Conservation (phyloP, 768 basidiomycete species). For the Suillus alpinus region DNA sequence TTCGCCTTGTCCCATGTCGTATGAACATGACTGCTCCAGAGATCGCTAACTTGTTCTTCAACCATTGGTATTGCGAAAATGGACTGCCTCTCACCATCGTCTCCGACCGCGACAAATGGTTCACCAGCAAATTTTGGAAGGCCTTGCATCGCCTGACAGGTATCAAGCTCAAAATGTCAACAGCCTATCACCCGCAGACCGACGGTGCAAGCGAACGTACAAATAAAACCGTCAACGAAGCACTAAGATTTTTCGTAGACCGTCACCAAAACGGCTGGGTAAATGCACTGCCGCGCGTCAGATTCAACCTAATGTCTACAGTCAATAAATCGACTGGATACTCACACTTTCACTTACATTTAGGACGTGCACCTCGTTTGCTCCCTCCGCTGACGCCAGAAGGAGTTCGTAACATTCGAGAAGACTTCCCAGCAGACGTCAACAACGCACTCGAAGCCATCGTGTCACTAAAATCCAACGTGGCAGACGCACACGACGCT, state of each 20-base stretch:
- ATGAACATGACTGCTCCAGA: conserved; percentile 13
- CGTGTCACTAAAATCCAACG: conserved; percentile 12
- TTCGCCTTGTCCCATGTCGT: background rate
- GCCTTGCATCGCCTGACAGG: conserved; percentile 28
- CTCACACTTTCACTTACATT: conserved; percentile 26
- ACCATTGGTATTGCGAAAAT: conserved; percentile 32
- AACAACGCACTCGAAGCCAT: background rate
- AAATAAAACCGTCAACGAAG: too few relatives aligned
- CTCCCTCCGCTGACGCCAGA: conserved; percentile 17
- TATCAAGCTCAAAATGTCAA: conserved; percentile 34
- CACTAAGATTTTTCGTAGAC: conserved; percentile 2
- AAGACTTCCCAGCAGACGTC: background rate
- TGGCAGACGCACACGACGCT: conserved; percentile 32
- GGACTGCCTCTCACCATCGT: conserved; percentile 38
- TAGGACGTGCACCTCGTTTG: conserved; percentile 20
- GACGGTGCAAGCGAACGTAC: too few relatives aligned
- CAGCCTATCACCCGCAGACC: conserved; percentile 39
- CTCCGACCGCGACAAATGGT: conserved; percentile 39
- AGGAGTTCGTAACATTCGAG: too few relatives aligned
- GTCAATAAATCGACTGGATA: conserved; percentile 24
- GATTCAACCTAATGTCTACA: conserved; percentile 19
- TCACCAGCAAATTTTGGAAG: conserved; percentile 41
- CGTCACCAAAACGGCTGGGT: conserved; percentile 17
- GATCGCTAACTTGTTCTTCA: conserved; percentile 16
- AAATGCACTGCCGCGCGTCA: conserved; percentile 4